These are phyloP conservation scores for Alternaria triticina DNA, from an alignment of 2,329 filamentous ascomycete species.

Conservation along the genomic window DNA sequence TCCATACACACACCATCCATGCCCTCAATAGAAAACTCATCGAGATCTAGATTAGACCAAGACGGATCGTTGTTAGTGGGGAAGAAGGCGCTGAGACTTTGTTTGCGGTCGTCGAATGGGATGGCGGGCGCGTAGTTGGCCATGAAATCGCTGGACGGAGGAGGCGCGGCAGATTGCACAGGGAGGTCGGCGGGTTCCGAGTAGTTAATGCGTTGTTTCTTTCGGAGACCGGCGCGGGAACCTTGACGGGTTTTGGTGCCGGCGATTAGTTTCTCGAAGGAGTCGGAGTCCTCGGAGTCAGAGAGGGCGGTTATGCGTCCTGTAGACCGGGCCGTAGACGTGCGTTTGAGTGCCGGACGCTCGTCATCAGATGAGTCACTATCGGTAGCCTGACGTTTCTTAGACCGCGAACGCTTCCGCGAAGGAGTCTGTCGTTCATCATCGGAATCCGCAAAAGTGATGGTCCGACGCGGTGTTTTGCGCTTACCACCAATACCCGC, in stretches of 20 bases:
- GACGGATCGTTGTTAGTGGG: neutral
- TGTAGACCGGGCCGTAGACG: neutral
- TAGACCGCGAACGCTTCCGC: neutral
- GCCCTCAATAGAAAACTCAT: neutral
- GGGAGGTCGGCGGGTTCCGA: neutral
- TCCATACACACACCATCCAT: neutral
- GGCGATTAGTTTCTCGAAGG: neutral
- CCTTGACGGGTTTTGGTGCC: neutral
- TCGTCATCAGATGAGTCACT: conserved; percentile 5
- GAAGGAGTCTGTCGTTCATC: neutral
- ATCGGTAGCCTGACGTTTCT: neutral
- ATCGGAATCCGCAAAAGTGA: neutral
- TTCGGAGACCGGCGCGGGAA: conserved; percentile 11
- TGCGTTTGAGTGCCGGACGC: neutral
- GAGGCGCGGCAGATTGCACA: neutral
- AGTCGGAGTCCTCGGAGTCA: neutral
- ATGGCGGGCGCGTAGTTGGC: neutral
- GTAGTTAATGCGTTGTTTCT: conserved; percentile 22
- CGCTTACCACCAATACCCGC: neutral
- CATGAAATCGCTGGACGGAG: neutral
- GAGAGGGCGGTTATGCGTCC: neutral
- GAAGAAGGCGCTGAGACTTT: conserved; percentile 3
- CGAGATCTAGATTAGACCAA: neutral
- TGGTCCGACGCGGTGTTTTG: neutral
- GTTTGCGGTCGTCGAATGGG: neutral